phyloP scores from a whole-genome alignment of 2,329 filamentous ascomycete species.

The Whalleya microplaca region DNA sequence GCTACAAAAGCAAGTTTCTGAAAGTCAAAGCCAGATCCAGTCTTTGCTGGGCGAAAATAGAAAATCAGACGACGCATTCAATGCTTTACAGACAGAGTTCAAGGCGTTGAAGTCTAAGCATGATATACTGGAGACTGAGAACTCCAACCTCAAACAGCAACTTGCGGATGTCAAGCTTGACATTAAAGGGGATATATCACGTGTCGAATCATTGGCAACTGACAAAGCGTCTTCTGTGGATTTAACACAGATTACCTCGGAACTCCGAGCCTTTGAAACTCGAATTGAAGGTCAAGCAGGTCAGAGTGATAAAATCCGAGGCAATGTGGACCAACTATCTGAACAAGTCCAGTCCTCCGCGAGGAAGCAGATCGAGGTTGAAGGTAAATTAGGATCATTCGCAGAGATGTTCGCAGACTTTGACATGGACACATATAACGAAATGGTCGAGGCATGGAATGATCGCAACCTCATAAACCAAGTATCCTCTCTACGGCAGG shows the following conservation, averaged over 20 bases:
- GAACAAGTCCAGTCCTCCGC: constrained; percentile 8
- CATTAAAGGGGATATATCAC: background rate
- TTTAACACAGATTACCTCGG: background rate
- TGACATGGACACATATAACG: constrained; percentile 22
- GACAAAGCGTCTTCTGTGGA: background rate
- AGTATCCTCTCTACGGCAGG: constrained; percentile 8
- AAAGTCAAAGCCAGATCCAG: constrained; percentile 13
- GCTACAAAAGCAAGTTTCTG: constrained; percentile 18
- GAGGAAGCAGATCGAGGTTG: constrained; percentile 3
- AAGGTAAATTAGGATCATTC: constrained; percentile 8
- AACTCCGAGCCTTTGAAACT: background rate
- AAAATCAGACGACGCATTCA: constrained; percentile 2
- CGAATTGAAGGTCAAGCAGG: background rate
- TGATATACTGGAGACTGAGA: constrained; percentile 11
- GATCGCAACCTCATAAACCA: constrained; percentile 20
- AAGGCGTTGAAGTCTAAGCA: constrained; percentile 8
- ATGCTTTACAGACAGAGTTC: constrained; percentile 6
- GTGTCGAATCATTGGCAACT: background rate
- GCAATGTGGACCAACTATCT: constrained; percentile 5
- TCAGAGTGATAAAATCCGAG: background rate
- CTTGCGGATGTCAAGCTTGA: background rate
- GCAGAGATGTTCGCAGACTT: constrained; percentile 16
- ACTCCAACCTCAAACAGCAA: constrained; percentile 10
- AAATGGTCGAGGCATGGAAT: constrained; percentile 21
- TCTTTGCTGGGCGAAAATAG: constrained; percentile 9